These are phyloP conservation scores for Incumbomyces lentus DNA, from an alignment of 2,329 filamentous ascomycete species.

Conservation along the genomic window DNA sequence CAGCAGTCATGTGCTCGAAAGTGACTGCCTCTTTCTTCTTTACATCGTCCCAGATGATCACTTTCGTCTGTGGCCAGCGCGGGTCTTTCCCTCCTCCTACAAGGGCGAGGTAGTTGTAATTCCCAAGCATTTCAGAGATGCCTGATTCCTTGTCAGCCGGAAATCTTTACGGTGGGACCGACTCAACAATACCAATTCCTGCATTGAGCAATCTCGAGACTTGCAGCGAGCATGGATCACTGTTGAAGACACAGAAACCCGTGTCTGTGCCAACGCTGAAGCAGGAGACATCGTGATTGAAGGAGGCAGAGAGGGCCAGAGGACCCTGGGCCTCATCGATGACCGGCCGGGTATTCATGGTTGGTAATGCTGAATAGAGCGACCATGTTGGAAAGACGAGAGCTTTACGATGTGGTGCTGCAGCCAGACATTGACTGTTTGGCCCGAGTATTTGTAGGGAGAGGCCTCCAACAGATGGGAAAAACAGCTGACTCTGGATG, in stretches of 20 bases:
- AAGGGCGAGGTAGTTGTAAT: conserved; percentile 75
- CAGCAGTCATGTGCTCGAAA: conserved; percentile 67
- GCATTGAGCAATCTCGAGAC: conserved; percentile 54
- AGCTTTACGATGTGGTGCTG: too few relatives aligned
- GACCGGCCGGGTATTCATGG: conserved; percentile 80
- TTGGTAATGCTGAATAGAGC: conserved; percentile 2
- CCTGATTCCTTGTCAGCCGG: conserved; percentile 32
- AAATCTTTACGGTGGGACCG: conserved; percentile 53
- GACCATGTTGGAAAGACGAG: not conserved
- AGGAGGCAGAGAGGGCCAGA: conserved; percentile 69
- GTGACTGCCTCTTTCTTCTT: conserved; percentile 65
- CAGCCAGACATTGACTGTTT: too few relatives aligned
- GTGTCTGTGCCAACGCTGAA: conserved; percentile 81
- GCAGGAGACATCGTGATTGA: conserved; percentile 74
- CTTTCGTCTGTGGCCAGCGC: conserved; percentile 79
- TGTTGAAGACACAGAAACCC: conserved; percentile 70
- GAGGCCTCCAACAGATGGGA: too few relatives aligned
- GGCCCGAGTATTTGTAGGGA: too few relatives aligned
- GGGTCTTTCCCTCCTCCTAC: conserved; percentile 80
- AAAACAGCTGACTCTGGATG: too few relatives aligned
- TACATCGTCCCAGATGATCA: conserved; percentile 85
- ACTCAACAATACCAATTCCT: conserved; percentile 64
- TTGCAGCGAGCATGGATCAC: conserved; percentile 61
- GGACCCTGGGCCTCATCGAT: conserved; percentile 68
- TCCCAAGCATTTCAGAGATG: conserved; percentile 75